A percentile compares a stretch with the other conserved stretches of the same genome.
These are phyloP conservation scores for Xerophyta viscosa DNA, from an alignment of 106 monocot species.

Conservation along the genomic window DNA sequence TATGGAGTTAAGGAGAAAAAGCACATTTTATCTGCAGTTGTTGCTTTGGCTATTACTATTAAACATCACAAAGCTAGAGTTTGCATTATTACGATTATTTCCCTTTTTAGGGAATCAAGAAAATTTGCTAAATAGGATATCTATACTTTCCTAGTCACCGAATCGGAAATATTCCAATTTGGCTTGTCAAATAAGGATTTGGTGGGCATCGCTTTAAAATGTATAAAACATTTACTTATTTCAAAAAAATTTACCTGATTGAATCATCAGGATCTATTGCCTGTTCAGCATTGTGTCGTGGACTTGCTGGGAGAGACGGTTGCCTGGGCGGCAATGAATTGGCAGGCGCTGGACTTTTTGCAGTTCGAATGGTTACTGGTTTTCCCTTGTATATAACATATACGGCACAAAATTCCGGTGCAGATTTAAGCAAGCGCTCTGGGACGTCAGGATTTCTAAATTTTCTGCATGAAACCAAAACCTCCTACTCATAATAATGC, in stretches of 20 bases:
- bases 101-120: no score
- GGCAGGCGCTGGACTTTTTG: conserved; percentile 7
- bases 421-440: conserved; percentile 11
- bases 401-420: conserved; percentile 25
- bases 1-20: no score
- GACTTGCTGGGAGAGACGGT: no score
- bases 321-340: background rate
- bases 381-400: conserved; percentile 31
- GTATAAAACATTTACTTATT: background rate
- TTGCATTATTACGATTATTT: no score
- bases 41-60: no score
- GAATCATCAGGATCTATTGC: background rate
- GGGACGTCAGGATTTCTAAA: conserved; percentile 27
- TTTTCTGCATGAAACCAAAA: conserved; percentile 8
- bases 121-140: no score
- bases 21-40: no score
- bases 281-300: background rate
- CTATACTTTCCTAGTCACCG: no score
- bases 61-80: no score
- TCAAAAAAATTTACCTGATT: background rate
- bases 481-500: background rate
- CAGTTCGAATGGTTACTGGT: conserved; percentile 11
- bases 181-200: no score
- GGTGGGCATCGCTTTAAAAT: no score
- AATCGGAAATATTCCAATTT: background rate